Evolutionary conservation across 2,329 filamentous ascomycete genomes (phyloP), one percentile per base, ranked within the genome.

Genomic region (Aspergillus sp.): DNA sequence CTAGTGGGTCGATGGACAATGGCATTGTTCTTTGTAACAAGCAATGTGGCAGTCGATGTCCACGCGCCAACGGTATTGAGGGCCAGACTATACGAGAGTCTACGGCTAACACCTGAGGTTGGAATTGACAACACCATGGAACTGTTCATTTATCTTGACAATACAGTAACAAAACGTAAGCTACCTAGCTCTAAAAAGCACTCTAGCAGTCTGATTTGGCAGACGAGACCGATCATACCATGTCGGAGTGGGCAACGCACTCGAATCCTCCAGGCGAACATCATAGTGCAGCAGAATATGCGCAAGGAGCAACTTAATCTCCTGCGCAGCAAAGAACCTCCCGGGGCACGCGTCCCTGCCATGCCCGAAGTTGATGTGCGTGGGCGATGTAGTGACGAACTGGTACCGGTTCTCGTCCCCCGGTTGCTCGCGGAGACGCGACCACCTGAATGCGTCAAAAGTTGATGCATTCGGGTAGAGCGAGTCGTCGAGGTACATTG

Each of bases 331-430:
- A 51, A 75, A 74, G 63, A 74, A 76, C 0, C 75, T 66, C 0
- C 76, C 75, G 7, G 76, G 74, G 56, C 76, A 77, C 0, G 74
- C 69, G 38, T 67, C 60, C 31, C 65, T 69, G 7, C 76, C 74
- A 46, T 72, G 67, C 6, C 76, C 75, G 50, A 75, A 77, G 15
- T 43, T 43, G 13, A 55, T 28, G 28, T 55, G 53, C 22, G 41
- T 43, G 1, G 53, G 19, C 19, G 53, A 55, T 1, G 53, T 25
- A 2, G 53, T 46, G 9, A 65, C 62, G 34, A 66, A 64, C 60
- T 70, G 64, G 43, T 57, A 25, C 48, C 63, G 45, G 34, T 62
- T 60, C 17, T 59, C 62, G 15, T 71, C 31, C 2, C 60, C 62
- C 11, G 63, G 52, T 13, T 54, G 19, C 11, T 61, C 49, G n/a